Evolutionary conservation across 2,329 filamentous ascomycete species (phyloP), one percentile per base, ranked within the genome.

Genomic region (Dactylellina drechsleri): DNA sequence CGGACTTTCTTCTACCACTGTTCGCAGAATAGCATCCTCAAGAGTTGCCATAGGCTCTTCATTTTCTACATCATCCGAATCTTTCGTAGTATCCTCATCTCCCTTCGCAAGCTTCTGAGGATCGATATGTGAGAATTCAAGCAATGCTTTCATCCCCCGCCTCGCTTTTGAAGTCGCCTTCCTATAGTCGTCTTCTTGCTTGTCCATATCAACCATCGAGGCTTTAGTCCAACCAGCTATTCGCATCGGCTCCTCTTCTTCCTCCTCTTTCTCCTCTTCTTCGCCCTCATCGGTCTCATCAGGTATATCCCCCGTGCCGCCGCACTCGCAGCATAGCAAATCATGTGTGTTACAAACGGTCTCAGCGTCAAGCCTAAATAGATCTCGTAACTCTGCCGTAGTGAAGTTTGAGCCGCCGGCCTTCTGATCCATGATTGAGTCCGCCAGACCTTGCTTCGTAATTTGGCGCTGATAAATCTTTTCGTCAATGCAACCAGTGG

Each of bases 401-500:
- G 88, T 89, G 79, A 92, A 92, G 40, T 86, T 87, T 7, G 86
- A 84, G 23, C 85, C 85, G 40, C 83, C 84, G 40, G 85, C 84
- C 79, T 90, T 90, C 74, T 87, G 85, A 77, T 92, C 89, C 79
- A 92, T 89, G 31, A 92, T 88, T 64, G 87, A 89, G 79, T 91
- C 89, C 1, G 90, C 89, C 1, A 92, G 83, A 1, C 89, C 89
- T 77, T 87, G 85, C 81, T 92, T 92, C 62, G 88, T 90, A 43
- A 91, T 84, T 80, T 92, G 90, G 7, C 90, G 84, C 80, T 92
- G 90, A 82, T 87, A 92, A 68, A 92, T 92, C 81, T 91, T 91
- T 81, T 92, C 90, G 77, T 92, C 90, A 16, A 92, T 83, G 3
- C 87, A 88, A 7, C 90, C 90, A 70, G 89, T 87, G 2, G 90